Conservation (phyloP, 495 filamentous ascomycete genomes). For the Corynascus novoguineensis region DNA sequence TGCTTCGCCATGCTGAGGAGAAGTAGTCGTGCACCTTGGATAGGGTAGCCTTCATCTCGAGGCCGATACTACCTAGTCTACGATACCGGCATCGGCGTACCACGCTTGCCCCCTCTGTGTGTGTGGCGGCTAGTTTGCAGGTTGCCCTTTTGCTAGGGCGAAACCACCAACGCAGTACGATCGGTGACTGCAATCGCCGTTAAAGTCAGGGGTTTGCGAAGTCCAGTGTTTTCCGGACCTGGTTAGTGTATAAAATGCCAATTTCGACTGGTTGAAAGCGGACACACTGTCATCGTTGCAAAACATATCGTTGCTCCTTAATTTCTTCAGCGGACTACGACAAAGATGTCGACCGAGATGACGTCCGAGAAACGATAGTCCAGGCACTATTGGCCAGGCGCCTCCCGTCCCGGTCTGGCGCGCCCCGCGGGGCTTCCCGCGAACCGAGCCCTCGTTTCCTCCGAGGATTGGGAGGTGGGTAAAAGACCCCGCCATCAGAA, state of each 20-base stretch:
- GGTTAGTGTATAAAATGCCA: no score
- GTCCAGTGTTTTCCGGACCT: no score
- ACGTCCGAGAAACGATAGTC: not conserved
- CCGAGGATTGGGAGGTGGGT: no score
- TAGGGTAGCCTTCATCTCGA: not conserved
- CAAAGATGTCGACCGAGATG: not conserved
- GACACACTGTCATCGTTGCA: no score
- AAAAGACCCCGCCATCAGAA: not conserved
- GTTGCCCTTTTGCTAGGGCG: not conserved
- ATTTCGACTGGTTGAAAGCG: no score
- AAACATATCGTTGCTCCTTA: no score
- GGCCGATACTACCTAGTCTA: no score
- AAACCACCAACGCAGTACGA: no score
- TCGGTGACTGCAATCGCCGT: no score
- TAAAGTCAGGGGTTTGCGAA: no score
- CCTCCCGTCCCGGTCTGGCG: not conserved
- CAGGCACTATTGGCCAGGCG: not conserved
- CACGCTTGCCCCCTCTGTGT: not conserved
- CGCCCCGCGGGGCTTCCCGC: not conserved
- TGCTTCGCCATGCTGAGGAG: not conserved
- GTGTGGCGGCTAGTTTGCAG: not conserved
- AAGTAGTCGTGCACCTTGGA: slow-evolving; percentile 10
- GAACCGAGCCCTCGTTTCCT: not conserved
- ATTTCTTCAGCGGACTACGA: no score
- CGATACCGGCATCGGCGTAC: not conserved